Evolutionary conservation across 129 eudicot species (phyloP).

Genomic region (Kitagawia praeruptora): DNA sequence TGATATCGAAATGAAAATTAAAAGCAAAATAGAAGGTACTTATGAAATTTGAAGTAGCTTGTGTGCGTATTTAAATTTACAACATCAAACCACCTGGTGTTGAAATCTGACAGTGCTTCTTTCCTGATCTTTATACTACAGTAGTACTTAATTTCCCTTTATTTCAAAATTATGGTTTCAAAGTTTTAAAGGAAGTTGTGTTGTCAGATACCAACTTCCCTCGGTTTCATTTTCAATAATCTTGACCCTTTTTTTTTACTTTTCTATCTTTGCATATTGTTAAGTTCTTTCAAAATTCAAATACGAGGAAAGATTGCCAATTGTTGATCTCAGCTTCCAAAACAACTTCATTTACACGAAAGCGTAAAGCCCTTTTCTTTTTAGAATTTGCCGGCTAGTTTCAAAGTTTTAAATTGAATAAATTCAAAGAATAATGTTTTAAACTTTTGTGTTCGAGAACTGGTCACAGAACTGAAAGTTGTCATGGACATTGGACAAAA

Average conservation of each 20-base stretch:
- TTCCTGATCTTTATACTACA: not conserved
- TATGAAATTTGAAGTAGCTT: not conserved
- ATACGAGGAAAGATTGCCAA: not conserved
- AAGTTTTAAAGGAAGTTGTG: not conserved
- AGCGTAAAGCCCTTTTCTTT: not conserved
- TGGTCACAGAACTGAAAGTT: too few relatives aligned
- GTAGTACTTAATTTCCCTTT: not conserved
- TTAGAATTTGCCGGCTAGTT: not conserved
- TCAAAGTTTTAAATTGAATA: not conserved
- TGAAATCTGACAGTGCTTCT: not conserved
- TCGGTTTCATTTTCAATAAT: not conserved
- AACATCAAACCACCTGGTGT: not conserved
- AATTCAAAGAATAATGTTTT: not conserved
- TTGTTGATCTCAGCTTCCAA: not conserved
- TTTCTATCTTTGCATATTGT: not conserved
- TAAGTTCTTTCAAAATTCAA: not conserved
- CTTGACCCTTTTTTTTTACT: not conserved
- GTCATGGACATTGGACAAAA: too few relatives aligned
- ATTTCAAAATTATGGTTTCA: constrained; percentile 1
- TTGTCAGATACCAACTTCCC: not conserved
- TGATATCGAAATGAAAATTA: not conserved
- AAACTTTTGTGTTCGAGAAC: too few relatives aligned
- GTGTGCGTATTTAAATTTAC: not conserved
- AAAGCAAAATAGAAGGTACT: not conserved
- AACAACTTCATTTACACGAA: not conserved